Percentiles rank a stretch among this genome's conserved stretches.
Conservation (phyloP, 2,329 filamentous ascomycete genomes). For the Pseudogymnoascus sp. region DNA sequence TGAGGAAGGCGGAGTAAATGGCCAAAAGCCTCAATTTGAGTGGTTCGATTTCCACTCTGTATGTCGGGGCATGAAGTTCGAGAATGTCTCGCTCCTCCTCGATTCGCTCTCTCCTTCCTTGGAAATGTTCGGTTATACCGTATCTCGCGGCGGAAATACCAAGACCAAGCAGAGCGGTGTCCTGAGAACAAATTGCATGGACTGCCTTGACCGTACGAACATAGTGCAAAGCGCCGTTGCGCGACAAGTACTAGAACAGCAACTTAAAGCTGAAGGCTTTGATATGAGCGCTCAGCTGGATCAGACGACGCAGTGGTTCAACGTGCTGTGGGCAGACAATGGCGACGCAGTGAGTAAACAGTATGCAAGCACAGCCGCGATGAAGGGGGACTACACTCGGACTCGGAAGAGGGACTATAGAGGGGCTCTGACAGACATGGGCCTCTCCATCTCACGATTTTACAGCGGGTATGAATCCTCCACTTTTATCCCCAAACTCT, state of each 20-base stretch:
- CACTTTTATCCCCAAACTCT: not conserved
- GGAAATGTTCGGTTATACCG: slow-evolving; percentile 64
- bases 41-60: slow-evolving; percentile 97
- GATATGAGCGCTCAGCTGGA: slow-evolving; percentile 69
- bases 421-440: slow-evolving; percentile 84
- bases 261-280: slow-evolving; percentile 69
- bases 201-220: slow-evolving; percentile 92
- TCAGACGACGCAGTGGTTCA: slow-evolving; percentile 85
- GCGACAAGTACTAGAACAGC: slow-evolving; percentile 70
- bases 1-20: slow-evolving; percentile 45
- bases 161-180: slow-evolving; percentile 59
- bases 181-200: slow-evolving; percentile 96
- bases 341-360: slow-evolving; percentile 93
- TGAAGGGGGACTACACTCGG: slow-evolving; percentile 94
- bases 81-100: slow-evolving; percentile 79
- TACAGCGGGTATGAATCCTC: slow-evolving; percentile 53
- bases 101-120: slow-evolving; percentile 61
- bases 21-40: slow-evolving; percentile 58
- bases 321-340: slow-evolving; percentile 94
- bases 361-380: slow-evolving; percentile 88
- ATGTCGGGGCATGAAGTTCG: slow-evolving; percentile 95
- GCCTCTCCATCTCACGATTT: slow-evolving; percentile 73
- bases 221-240: slow-evolving; percentile 90
- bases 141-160: slow-evolving; percentile 38
- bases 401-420: slow-evolving; percentile 85